A percentile compares a stretch with the other conserved stretches of the same genome.
These are phyloP conservation scores for Solanum dulcamara DNA, from an alignment of 257 asterid genomes.

Conservation along the genomic window DNA sequence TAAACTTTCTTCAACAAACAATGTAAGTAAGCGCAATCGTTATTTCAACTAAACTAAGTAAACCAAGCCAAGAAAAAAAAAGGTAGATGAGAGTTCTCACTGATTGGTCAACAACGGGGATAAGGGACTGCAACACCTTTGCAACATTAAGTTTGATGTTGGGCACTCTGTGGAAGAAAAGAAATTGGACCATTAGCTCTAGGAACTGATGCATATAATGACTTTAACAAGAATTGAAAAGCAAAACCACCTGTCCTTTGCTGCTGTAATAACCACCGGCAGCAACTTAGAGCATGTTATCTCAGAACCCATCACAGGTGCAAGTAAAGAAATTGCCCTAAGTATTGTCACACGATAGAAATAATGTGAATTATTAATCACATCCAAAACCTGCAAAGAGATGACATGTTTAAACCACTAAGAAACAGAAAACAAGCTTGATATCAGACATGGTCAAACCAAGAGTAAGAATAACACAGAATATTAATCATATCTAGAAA, in stretches of 20 bases:
- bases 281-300: slow-evolving; percentile 75
- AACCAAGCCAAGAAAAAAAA: background rate
- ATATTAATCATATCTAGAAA: background rate
- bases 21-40: background rate
- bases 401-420: background rate
- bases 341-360: slow-evolving; percentile 74
- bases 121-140: slow-evolving; percentile 58
- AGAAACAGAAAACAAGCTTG: background rate
- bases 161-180: slow-evolving; percentile 34
- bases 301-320: slow-evolving; percentile 95
- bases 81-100: background rate
- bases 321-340: slow-evolving; percentile 67
- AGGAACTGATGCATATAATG: background rate
- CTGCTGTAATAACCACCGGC: slow-evolving; percentile 50
- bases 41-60: background rate
- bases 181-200: background rate
- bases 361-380: slow-evolving; percentile 64
- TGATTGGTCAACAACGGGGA: slow-evolving; percentile 43
- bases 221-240: background rate
- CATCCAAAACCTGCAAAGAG: slow-evolving; percentile 50
- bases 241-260: slow-evolving; percentile 39
- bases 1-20: background rate
- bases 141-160: slow-evolving; percentile 60
- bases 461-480: background rate
- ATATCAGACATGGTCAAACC: background rate